Percentiles rank a stretch among this genome's conserved stretches.
Conservation (phyloP, 2,329 filamentous ascomycete species). For the Botrytis galanthina region DNA sequence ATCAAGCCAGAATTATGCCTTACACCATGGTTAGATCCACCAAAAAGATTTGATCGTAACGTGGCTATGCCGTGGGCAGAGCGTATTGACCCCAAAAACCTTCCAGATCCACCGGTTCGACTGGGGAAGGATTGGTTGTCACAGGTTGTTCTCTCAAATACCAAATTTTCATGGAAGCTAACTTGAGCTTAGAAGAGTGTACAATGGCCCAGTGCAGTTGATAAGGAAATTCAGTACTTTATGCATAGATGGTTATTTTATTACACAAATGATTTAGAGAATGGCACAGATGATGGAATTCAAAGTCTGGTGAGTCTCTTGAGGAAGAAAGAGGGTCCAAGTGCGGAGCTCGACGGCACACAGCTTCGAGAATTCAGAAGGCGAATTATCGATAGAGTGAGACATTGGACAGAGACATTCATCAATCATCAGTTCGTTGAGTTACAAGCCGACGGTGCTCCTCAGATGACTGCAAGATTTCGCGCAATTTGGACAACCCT, state of each 20-base stretch:
- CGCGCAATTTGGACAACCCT: slow-evolving; percentile 15
- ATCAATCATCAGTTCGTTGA: slow-evolving; percentile 17
- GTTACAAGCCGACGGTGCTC: slow-evolving; percentile 9
- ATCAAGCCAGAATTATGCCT: slow-evolving; percentile 16
- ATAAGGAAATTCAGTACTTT: slow-evolving; percentile 18
- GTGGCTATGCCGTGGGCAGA: slow-evolving; percentile 13
- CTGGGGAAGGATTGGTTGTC: slow-evolving; percentile 17
- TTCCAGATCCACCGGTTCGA: slow-evolving; percentile 3
- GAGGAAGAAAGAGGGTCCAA: neutral
- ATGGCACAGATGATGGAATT: slow-evolving; percentile 13
- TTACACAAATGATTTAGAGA: slow-evolving; percentile 9
- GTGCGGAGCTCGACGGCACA: neutral
- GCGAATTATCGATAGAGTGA: slow-evolving; percentile 18
- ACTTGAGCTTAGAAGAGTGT: slow-evolving; percentile 7
- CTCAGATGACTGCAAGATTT: slow-evolving; percentile 17
- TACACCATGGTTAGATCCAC: slow-evolving; percentile 16
- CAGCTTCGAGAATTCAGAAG: slow-evolving; percentile 11
- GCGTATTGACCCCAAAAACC: slow-evolving; percentile 7
- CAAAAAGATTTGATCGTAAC: slow-evolving; percentile 19
- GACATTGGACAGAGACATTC: slow-evolving; percentile 16
- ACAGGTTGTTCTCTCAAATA: slow-evolving; percentile 8
- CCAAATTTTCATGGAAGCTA: neutral
- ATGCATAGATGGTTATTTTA: slow-evolving; percentile 19
- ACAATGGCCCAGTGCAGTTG: slow-evolving; percentile 13
- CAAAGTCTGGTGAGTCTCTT: slow-evolving; percentile 10